Evolutionary conservation across 768 basidiomycete species (phyloP).

Genomic region (Sutorius australiensis): DNA sequence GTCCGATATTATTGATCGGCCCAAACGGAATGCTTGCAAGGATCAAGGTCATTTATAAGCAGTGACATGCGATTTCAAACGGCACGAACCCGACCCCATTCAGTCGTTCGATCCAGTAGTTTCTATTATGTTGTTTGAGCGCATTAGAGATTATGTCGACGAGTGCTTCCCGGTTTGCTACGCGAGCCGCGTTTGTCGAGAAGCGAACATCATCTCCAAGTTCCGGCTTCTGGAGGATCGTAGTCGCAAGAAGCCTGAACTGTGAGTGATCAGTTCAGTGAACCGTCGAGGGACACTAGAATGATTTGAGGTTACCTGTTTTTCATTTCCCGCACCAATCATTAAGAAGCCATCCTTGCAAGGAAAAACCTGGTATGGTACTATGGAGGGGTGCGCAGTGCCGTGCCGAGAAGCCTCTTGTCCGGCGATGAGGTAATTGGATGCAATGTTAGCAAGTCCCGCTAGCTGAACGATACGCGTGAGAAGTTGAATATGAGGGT

Average conservation of each 20-base stretch:
- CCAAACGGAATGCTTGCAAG: slow-evolving; percentile 68
- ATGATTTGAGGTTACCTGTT: slow-evolving; percentile 50
- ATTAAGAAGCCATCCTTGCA: slow-evolving; percentile 87
- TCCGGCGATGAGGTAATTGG: slow-evolving; percentile 86
- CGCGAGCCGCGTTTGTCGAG: slow-evolving; percentile 69
- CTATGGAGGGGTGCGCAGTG: slow-evolving; percentile 92
- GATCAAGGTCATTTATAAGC: slow-evolving; percentile 9
- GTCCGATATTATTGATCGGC: slow-evolving; percentile 87
- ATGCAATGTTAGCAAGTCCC: slow-evolving; percentile 87
- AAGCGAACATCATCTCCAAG: slow-evolving; percentile 63
- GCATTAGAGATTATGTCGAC: slow-evolving; percentile 61
- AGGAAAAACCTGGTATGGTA: slow-evolving; percentile 88
- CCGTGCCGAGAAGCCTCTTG: slow-evolving; percentile 82
- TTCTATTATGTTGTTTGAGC: slow-evolving; percentile 54
- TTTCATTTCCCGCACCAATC: slow-evolving; percentile 91
- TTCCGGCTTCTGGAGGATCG: slow-evolving; percentile 58
- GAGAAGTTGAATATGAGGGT: background rate
- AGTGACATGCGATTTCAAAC: slow-evolving; percentile 4
- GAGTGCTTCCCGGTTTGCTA: slow-evolving; percentile 69
- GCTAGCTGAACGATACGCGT: slow-evolving; percentile 56
- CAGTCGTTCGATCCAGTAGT: slow-evolving; percentile 72
- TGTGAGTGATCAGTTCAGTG: slow-evolving; percentile 32
- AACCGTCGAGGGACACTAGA: background rate
- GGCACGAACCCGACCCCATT: slow-evolving; percentile 71
- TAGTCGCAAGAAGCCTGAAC: slow-evolving; percentile 66